Evolutionary conservation across 2,329 filamentous ascomycete species (phyloP).

Genomic region (Tolypocladium ovalisporum): DNA sequence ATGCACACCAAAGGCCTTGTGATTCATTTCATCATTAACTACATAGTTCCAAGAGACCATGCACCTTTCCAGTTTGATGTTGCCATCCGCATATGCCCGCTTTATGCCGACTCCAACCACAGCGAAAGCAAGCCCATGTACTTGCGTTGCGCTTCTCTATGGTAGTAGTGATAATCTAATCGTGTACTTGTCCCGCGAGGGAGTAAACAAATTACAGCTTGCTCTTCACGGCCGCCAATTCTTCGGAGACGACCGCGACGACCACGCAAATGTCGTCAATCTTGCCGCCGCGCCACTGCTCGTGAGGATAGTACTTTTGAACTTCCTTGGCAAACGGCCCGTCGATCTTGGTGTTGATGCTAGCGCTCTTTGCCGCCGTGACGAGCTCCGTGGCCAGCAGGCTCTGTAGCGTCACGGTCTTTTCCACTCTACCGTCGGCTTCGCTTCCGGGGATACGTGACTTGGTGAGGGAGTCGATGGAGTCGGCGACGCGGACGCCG

Average conservation of each 20-base stretch:
- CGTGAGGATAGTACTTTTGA: conserved; percentile 73
- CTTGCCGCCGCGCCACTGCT: conserved; percentile 86
- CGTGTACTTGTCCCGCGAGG: neutral
- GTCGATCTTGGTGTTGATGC: conserved; percentile 69
- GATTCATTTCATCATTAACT: neutral
- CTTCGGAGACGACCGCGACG: conserved; percentile 65
- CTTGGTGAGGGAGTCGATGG: conserved; percentile 36
- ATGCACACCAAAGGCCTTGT: neutral
- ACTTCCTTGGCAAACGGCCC: conserved; percentile 94
- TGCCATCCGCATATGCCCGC: neutral
- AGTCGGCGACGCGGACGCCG: conserved; percentile 52
- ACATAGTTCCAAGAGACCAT: neutral
- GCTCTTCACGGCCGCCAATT: conserved; percentile 21
- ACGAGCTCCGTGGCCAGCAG: conserved; percentile 71
- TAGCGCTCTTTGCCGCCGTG: conserved; percentile 72
- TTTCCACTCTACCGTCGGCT: conserved; percentile 11
- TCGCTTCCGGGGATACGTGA: conserved; percentile 13
- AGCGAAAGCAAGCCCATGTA: neutral
- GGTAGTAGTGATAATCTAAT: neutral
- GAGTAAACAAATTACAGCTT: conserved; percentile 16
- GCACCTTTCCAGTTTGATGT: neutral
- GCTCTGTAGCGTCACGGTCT: conserved; percentile 54
- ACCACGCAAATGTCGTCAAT: conserved; percentile 91
- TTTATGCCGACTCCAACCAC: neutral
- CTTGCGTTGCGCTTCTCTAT: neutral